Percentiles rank a stretch among this genome's conserved stretches.
Evolutionary conservation across 225 moss, liverwort and hornwort species (phyloP).

Genomic region (Anthoceros angustus): DNA sequence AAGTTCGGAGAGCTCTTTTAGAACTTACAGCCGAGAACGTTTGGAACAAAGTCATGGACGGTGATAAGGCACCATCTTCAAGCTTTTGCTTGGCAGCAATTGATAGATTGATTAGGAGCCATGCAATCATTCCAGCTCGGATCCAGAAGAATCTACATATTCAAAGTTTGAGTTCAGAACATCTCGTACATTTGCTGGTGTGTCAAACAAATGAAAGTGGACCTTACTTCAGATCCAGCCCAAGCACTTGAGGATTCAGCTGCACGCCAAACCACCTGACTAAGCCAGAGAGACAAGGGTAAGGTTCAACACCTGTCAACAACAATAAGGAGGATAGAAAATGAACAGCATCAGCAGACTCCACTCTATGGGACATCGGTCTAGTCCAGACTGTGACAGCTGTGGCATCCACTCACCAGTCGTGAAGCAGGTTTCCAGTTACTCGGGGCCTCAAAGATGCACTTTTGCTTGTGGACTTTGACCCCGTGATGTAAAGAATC

Average conservation of each 20-base stretch:
- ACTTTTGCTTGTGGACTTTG: slow-evolving; percentile 40
- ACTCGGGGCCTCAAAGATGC: slow-evolving; percentile 54
- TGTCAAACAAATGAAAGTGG: not conserved
- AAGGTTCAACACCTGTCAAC: not conserved
- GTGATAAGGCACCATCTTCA: slow-evolving; percentile 46
- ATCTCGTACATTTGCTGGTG: not conserved
- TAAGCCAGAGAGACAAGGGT: slow-evolving; percentile 6
- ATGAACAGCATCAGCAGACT: not conserved
- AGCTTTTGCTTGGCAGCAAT: slow-evolving; percentile 65
- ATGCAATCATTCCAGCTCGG: slow-evolving; percentile 94
- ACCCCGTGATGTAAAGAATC: slow-evolving; percentile 39
- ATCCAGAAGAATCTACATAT: slow-evolving; percentile 84
- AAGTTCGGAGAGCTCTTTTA: not conserved
- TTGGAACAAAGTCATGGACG: slow-evolving; percentile 77
- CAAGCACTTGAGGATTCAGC: slow-evolving; percentile 71
- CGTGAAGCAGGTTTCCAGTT: slow-evolving; percentile 55
- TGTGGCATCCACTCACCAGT: slow-evolving; percentile 34
- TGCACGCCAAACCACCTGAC: slow-evolving; percentile 97
- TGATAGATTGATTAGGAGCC: slow-evolving; percentile 79
- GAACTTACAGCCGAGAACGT: slow-evolving; percentile 37
- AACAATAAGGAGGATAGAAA: not conserved
- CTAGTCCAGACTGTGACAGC: not conserved
- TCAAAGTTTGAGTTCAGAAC: not conserved
- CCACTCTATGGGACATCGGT: not conserved
- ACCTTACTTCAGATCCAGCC: slow-evolving; percentile 74